Percentiles rank a stretch among this genome's conserved stretches.
Evolutionary conservation across 2,329 filamentous ascomycete species (phyloP).

Genomic region (Aspergillus viridinutans): DNA sequence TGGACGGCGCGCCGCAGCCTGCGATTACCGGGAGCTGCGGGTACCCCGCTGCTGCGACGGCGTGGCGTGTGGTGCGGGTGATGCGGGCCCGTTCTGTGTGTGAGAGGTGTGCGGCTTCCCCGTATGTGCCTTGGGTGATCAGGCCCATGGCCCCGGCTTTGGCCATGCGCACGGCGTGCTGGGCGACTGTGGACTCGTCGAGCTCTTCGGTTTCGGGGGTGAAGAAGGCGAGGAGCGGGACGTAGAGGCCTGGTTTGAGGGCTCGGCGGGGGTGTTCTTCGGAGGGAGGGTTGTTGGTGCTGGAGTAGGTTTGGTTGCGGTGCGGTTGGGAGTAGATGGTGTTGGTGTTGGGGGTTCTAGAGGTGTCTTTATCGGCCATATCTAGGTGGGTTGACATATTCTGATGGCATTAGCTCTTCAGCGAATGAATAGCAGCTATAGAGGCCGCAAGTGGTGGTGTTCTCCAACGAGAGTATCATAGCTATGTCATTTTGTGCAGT

Average conservation of each 20-base stretch:
- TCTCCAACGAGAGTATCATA: neutral
- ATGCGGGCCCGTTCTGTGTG: slow-evolving; percentile 66
- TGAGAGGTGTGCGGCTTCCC: slow-evolving; percentile 74
- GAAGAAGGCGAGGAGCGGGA: slow-evolving; percentile 72
- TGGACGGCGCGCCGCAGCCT: slow-evolving; percentile 65
- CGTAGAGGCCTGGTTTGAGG: slow-evolving; percentile 57
- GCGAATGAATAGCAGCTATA: no score
- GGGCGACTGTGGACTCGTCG: slow-evolving; percentile 58
- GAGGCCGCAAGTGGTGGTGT: no score
- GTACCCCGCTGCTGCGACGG: slow-evolving; percentile 64
- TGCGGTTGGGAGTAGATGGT: neutral
- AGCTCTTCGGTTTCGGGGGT: slow-evolving; percentile 58
- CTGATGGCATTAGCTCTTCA: neutral
- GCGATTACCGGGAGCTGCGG: slow-evolving; percentile 63
- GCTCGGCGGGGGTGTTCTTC: slow-evolving; percentile 16
- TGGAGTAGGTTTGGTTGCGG: neutral
- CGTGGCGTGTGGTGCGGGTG: slow-evolving; percentile 64
- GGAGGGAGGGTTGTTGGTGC: neutral
- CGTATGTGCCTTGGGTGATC: slow-evolving; percentile 75
- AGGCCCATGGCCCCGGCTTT: slow-evolving; percentile 67
- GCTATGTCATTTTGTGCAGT: neutral
- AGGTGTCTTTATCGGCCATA: neutral
- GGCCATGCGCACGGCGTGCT: slow-evolving; percentile 64
- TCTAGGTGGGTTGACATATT: neutral
- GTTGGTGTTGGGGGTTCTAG: neutral